A percentile compares a stretch with the other conserved stretches of the same genome.
phyloP scores from a whole-genome alignment of 2,329 filamentous ascomycete species.

The Colletotrichum euphorbiae region DNA sequence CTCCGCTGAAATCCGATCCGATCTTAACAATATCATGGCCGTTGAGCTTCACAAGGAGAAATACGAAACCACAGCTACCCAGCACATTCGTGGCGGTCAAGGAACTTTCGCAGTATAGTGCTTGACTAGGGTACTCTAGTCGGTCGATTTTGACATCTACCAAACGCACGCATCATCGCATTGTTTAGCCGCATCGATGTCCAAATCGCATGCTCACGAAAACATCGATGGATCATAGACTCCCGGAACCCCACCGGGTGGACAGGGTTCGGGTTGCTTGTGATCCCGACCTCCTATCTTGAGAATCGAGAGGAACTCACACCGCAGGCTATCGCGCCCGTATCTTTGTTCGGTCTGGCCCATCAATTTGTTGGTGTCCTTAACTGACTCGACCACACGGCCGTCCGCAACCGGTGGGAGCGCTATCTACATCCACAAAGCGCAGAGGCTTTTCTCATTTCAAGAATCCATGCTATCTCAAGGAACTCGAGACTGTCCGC shows the following conservation, averaged over 20 bases:
- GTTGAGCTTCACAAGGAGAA: neutral
- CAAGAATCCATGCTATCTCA: slow-evolving; percentile 1
- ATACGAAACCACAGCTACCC: neutral
- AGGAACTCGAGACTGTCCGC: slow-evolving; percentile 12
- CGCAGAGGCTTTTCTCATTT: slow-evolving; percentile 14
- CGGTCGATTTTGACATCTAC: slow-evolving; percentile 34
- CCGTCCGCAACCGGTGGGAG: slow-evolving; percentile 20
- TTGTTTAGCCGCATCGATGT: slow-evolving; percentile 36
- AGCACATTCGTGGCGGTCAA: slow-evolving; percentile 15
- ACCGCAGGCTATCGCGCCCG: slow-evolving; percentile 29
- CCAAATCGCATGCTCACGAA: slow-evolving; percentile 20
- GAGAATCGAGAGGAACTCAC: slow-evolving; percentile 6
- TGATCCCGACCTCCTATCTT: slow-evolving; percentile 28
- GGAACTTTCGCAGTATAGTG: neutral
- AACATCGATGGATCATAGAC: slow-evolving; percentile 40
- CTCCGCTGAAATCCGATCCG: slow-evolving; percentile 36
- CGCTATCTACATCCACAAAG: slow-evolving; percentile 32
- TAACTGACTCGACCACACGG: slow-evolving; percentile 20
- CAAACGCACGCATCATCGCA: slow-evolving; percentile 36
- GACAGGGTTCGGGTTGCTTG: slow-evolving; percentile 35
- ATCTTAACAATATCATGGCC: slow-evolving; percentile 4
- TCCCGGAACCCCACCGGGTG: slow-evolving; percentile 34
- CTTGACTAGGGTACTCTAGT: neutral
- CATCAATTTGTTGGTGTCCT: neutral
- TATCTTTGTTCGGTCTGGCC: slow-evolving; percentile 35